phyloP scores from a whole-genome alignment of 371 early-diverging fungal genomes.

The Entomophthora muscae region DNA sequence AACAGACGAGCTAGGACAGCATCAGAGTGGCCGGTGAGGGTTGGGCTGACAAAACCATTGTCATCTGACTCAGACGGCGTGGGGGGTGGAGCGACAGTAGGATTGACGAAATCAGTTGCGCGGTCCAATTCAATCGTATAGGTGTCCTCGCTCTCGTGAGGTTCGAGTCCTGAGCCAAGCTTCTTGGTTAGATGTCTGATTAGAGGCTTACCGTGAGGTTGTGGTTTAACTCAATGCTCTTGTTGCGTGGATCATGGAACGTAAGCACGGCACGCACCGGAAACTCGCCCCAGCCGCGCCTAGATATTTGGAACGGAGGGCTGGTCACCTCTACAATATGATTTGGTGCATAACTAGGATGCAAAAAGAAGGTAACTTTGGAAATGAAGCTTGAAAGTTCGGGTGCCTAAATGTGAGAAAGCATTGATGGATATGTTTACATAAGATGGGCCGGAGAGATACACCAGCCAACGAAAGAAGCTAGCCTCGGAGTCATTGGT shows the following conservation, averaged over 20 bases:
- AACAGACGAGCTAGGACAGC: background rate
- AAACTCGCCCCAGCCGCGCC: conserved; percentile 90
- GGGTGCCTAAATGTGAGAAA: conserved; percentile 12
- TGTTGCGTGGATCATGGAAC: conserved; percentile 56
- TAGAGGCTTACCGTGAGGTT: conserved; percentile 40
- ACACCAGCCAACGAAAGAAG: conserved; percentile 83
- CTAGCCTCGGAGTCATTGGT: conserved; percentile 34
- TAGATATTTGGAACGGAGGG: conserved; percentile 64
- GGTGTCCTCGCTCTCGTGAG: background rate
- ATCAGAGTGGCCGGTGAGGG: background rate
- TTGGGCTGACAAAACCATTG: background rate
- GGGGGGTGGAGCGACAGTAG: background rate
- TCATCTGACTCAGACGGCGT: background rate
- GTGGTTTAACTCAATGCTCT: conserved; percentile 68
- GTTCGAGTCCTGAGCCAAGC: background rate
- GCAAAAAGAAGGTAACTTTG: conserved; percentile 69
- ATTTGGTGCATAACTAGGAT: conserved; percentile 75
- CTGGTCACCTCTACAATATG: conserved; percentile 62
- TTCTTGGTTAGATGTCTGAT: background rate
- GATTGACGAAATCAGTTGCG: background rate
- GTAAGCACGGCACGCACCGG: conserved; percentile 63
- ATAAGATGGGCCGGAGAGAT: conserved; percentile 40
- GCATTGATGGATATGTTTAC: conserved; percentile 11
- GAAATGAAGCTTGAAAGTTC: conserved; percentile 47
- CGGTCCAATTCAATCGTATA: background rate